Percentiles rank a stretch among this genome's conserved stretches.
Conservation (phyloP, 352 stramenopile species). For the Pythium monospermum region DNA sequence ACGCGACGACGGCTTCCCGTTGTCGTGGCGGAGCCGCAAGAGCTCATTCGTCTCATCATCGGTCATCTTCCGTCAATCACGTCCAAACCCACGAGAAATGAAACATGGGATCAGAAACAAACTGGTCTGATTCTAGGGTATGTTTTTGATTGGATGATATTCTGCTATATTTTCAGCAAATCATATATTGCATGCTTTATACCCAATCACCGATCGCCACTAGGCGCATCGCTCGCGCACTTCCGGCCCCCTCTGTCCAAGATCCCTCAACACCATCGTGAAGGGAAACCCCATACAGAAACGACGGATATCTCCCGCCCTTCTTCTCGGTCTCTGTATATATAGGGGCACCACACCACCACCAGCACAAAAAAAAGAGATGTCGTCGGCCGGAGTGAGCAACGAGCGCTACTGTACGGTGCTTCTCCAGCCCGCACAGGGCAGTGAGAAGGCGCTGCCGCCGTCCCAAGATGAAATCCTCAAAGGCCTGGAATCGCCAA, state of each 20-base stretch:
- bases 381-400: constrained; percentile 47
- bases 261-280: background rate
- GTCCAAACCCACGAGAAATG: background rate
- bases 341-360: background rate
- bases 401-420: constrained; percentile 88
- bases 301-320: background rate
- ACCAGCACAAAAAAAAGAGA: too few relatives aligned
- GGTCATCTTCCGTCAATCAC: constrained; percentile 30
- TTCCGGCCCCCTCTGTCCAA: background rate
- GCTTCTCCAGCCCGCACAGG: constrained; percentile 54
- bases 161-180: background rate
- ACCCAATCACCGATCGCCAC: constrained; percentile 9
- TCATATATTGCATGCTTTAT: background rate
- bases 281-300: background rate
- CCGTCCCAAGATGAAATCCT: constrained; percentile 95
- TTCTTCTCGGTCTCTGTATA: background rate
- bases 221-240: background rate
- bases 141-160: constrained; percentile 2
- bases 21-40: constrained; percentile 40
- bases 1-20: constrained; percentile 8
- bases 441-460: constrained; percentile 52
- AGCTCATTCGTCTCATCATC: constrained; percentile 60
- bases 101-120: background rate
- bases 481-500: constrained; percentile 95
- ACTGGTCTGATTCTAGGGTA: background rate